phyloP scores from a whole-genome alignment of 2,329 filamentous ascomycete species.

The Fusarium sp. region DNA sequence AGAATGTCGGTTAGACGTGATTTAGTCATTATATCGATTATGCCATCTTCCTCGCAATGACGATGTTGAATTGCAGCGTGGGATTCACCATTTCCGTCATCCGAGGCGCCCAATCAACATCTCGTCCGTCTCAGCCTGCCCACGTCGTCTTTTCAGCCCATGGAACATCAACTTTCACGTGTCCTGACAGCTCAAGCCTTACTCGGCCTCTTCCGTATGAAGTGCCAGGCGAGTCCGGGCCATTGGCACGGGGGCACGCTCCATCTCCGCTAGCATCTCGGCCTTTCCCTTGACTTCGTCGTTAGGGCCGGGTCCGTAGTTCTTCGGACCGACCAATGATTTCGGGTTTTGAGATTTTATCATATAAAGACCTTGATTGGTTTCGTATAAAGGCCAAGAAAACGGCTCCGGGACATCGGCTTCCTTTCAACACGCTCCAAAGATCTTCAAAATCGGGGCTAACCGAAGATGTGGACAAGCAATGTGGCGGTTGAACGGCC shows the following conservation, averaged over 20 bases:
- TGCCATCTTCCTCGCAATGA: conserved; percentile 34
- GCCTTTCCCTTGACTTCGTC: not conserved
- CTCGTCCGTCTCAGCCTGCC: conserved; percentile 1
- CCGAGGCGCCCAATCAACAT: conserved; percentile 19
- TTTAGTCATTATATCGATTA: conserved; percentile 23
- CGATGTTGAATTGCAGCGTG: conserved; percentile 23
- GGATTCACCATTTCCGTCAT: conserved; percentile 2
- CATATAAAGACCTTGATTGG: not conserved
- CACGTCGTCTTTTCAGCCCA: not conserved
- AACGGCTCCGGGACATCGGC: not conserved
- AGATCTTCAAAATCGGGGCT: not conserved
- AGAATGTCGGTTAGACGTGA: conserved; percentile 17
- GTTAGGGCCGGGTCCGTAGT: conserved; percentile 5
- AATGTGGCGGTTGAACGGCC: not conserved
- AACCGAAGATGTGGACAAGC: not conserved
- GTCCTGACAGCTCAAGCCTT: conserved; percentile 3
- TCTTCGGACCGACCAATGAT: not conserved
- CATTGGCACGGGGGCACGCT: conserved; percentile 21
- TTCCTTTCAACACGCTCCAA: not conserved
- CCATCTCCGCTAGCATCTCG: conserved; percentile 3
- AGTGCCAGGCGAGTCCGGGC: conserved; percentile 16
- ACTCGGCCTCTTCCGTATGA: not conserved
- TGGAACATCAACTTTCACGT: not conserved
- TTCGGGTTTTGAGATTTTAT: not conserved
- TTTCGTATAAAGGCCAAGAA: not conserved